A percentile compares a stretch with the other conserved stretches of the same genome.
phyloP scores from a whole-genome alignment of 2,329 filamentous ascomycete genomes.

The Fusarium nematophilum region DNA sequence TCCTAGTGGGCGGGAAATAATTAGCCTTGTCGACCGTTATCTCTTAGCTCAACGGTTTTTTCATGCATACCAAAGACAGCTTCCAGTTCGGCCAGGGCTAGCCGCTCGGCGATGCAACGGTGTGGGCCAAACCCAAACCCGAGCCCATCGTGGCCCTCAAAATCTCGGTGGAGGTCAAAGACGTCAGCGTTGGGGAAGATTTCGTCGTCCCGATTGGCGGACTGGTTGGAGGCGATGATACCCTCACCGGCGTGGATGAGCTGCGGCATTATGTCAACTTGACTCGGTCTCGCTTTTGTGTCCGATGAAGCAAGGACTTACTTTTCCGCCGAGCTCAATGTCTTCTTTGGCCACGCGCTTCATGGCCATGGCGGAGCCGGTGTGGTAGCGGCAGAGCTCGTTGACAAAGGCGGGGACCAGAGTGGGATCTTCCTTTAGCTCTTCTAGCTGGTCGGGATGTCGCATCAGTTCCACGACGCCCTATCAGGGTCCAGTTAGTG shows the following conservation, averaged over 20 bases:
- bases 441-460: constrained; percentile 54
- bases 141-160: constrained; percentile 48
- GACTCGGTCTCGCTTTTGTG: not conserved
- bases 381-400: constrained; percentile 61
- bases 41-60: not conserved
- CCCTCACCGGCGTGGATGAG: constrained; percentile 56
- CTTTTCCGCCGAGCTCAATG: constrained; percentile 55
- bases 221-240: constrained; percentile 59
- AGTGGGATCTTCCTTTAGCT: constrained; percentile 53
- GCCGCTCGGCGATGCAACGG: constrained; percentile 57
- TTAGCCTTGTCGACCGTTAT: not conserved
- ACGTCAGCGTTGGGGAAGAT: constrained; percentile 53
- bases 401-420: constrained; percentile 55
- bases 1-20: constrained; percentile 34
- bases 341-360: constrained; percentile 60
- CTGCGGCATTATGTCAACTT: constrained; percentile 29
- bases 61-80: constrained; percentile 55
- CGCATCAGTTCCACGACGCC: constrained; percentile 57
- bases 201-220: constrained; percentile 59
- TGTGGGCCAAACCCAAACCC: constrained; percentile 61
- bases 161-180: constrained; percentile 57
- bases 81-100: constrained; percentile 56
- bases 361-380: constrained; percentile 58
- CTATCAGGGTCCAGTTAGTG: constrained; percentile 32
- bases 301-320: constrained; percentile 22